Percentiles rank a stretch among this genome's conserved stretches.
phyloP scores from a whole-genome alignment of 78 protist genomes.

The Bodo saltans region DNA sequence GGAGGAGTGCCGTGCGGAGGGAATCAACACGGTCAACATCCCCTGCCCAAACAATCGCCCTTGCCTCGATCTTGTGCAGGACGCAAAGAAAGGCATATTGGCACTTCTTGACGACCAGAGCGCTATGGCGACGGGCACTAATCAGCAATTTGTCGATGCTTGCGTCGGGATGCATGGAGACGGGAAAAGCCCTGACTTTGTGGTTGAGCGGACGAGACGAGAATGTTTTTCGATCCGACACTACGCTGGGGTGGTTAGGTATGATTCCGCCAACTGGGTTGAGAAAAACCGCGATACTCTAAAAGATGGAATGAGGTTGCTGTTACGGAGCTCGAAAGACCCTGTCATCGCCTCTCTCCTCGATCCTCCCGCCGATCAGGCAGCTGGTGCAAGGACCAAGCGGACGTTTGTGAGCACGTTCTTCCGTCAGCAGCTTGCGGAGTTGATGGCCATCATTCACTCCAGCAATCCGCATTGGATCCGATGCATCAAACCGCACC shows the following conservation, averaged over 20 bases:
- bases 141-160: background rate
- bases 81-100: background rate
- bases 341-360: conserved; percentile 3
- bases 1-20: conserved; percentile 73
- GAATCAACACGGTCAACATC: conserved; percentile 22
- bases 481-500: conserved; percentile 61
- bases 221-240: conserved; percentile 10
- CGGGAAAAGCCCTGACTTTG: background rate
- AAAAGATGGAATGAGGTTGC: background rate
- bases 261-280: background rate
- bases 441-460: conserved; percentile 61
- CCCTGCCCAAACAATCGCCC: conserved; percentile 17
- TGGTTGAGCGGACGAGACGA: background rate
- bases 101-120: conserved; percentile 13
- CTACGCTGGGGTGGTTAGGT: conserved; percentile 42
- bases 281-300: conserved; percentile 43
- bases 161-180: background rate
- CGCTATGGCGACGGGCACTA: conserved; percentile 3
- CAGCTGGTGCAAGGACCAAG: background rate
- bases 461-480: conserved; percentile 45
- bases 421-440: conserved; percentile 38
- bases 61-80: background rate
- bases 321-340: background rate
- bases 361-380: conserved; percentile 13
- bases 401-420: background rate